Evolutionary conservation across 2,329 filamentous ascomycete genomes (phyloP).

Genomic region (Fusarium piperis): DNA sequence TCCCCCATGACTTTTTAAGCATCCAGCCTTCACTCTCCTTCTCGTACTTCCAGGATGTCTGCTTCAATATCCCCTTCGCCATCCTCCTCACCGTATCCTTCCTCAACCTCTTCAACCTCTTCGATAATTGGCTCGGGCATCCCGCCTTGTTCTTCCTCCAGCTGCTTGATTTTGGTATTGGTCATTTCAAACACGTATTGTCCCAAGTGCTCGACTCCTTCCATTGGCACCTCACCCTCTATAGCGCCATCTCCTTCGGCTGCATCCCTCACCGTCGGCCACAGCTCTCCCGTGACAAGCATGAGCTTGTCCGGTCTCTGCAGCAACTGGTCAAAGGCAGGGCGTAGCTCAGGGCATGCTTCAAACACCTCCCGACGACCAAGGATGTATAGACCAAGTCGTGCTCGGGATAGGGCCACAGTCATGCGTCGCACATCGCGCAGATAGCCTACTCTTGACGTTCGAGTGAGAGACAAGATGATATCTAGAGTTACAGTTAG

Average conservation of each 20-base stretch:
- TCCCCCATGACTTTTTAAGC: constrained; percentile 6
- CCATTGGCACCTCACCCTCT: constrained; percentile 76
- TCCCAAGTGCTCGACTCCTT: constrained; percentile 90
- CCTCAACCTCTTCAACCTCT: constrained; percentile 45
- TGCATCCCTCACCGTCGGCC: constrained; percentile 69
- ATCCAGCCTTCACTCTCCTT: constrained; percentile 40
- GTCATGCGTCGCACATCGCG: constrained; percentile 93
- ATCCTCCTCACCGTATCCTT: constrained; percentile 44
- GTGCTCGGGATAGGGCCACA: constrained; percentile 90
- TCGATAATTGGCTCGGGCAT: constrained; percentile 38
- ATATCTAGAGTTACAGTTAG: constrained; percentile 69
- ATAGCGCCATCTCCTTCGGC: constrained; percentile 55
- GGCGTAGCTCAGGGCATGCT: constrained; percentile 84
- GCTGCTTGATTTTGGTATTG: constrained; percentile 64
- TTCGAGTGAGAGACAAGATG: constrained; percentile 91
- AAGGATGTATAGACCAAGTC: constrained; percentile 90
- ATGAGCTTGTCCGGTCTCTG: constrained; percentile 82
- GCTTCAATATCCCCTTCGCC: constrained; percentile 45
- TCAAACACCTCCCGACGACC: constrained; percentile 91
- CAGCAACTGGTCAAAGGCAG: constrained; percentile 84
- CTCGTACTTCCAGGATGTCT: constrained; percentile 50
- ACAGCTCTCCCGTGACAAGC: constrained; percentile 88
- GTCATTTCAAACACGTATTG: constrained; percentile 99
- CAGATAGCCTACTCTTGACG: constrained; percentile 88
- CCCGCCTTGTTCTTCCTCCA: constrained; percentile 52